phyloP scores from a whole-genome alignment of 805 yeast genomes.

The Cephaloascus albidus region DNA sequence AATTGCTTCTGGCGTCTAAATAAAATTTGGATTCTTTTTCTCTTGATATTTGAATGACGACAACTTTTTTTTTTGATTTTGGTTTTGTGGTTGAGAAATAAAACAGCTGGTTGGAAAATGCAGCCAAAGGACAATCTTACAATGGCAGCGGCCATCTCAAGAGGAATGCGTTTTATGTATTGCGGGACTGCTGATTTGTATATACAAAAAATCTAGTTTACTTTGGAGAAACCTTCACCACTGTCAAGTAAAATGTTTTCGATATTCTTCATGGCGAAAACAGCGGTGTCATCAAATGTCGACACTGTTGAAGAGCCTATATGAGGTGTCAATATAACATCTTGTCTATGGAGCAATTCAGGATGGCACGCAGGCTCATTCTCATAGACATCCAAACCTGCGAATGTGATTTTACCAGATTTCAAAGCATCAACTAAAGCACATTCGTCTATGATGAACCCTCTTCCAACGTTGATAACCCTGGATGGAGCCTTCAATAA shows the following conservation, averaged over 20 bases:
- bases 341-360: conserved; percentile 43
- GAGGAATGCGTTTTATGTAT: too few relatives aligned
- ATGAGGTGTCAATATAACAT: conserved; percentile 64
- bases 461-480: conserved; percentile 71
- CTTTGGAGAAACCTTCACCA: too few relatives aligned
- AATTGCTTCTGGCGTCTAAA: too few relatives aligned
- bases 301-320: conserved; percentile 59
- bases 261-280: conserved; percentile 46
- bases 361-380: conserved; percentile 50
- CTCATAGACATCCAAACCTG: conserved; percentile 67
- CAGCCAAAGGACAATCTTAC: too few relatives aligned
- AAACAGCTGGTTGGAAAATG: too few relatives aligned
- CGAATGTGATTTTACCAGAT: conserved; percentile 50
- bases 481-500: conserved; percentile 45
- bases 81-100: too few relatives aligned
- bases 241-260: neutral
- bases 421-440: conserved; percentile 54
- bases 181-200: too few relatives aligned
- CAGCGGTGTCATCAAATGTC: conserved; percentile 42
- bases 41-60: too few relatives aligned
- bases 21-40: too few relatives aligned
- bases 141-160: too few relatives aligned
- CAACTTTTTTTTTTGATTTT: too few relatives aligned
- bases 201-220: too few relatives aligned
- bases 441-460: conserved; percentile 57